Percentiles rank a stretch among this genome's conserved stretches.
Evolutionary conservation across 169 alveolate species (phyloP).

Genomic region (Cystoisospora suis): DNA sequence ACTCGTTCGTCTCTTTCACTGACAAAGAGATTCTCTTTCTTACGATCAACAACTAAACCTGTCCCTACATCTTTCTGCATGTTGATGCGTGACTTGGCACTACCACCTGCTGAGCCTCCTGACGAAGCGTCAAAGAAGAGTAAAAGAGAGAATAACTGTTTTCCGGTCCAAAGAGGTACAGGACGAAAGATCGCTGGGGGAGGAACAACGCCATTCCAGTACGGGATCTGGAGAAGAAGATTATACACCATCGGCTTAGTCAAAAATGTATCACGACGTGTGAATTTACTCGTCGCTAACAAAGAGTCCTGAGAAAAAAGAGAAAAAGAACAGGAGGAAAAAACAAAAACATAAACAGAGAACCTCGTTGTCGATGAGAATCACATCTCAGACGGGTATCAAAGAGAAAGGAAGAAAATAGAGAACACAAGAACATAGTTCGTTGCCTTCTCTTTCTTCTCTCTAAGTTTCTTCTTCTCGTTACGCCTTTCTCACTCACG

Average conservation of each 20-base stretch:
- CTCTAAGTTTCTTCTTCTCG: no score
- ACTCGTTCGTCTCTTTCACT: constrained; percentile 65
- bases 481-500: no score
- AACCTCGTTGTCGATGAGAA: no score
- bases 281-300: constrained; percentile 93
- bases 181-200: constrained; percentile 98
- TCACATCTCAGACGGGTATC: no score
- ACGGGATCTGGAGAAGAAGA: constrained; percentile 95
- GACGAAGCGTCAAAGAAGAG: constrained; percentile 80
- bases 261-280: constrained; percentile 96
- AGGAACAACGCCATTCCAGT: constrained; percentile 97
- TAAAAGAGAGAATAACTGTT: constrained; percentile 96
- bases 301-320: constrained; percentile 92
- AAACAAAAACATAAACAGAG: background rate
- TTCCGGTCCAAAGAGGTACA: constrained; percentile 98
- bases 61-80: constrained; percentile 67
- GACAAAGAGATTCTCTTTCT: constrained; percentile 70
- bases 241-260: constrained; percentile 89
- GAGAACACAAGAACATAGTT: no score
- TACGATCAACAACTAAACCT: constrained; percentile 50
- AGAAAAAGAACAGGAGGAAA: background rate
- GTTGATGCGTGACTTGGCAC: constrained; percentile 58
- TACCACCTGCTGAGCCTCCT: constrained; percentile 28
- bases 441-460: no score
- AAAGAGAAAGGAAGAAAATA: no score